Percentiles rank a stretch among this genome's conserved stretches.
Evolutionary conservation across 495 filamentous ascomycete species (phyloP).

Genomic region (Arthonia radiata): DNA sequence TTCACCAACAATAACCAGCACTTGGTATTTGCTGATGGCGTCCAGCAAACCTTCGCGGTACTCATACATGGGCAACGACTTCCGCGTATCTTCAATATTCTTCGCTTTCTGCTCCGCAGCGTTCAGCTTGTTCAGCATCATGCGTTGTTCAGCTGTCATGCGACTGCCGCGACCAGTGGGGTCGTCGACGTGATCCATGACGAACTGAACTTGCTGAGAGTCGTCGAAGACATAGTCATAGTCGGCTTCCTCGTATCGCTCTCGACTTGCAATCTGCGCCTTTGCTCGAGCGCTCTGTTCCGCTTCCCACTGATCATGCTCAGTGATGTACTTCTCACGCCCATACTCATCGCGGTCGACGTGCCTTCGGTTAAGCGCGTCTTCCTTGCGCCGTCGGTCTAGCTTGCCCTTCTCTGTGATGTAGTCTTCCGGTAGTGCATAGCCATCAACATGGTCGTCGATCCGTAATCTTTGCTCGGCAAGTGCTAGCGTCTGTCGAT

Average conservation of each 20-base stretch:
- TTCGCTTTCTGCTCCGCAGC: conserved; percentile 66
- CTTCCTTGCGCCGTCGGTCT: conserved; percentile 70
- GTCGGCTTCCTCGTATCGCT: conserved; percentile 59
- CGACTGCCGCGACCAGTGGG: conserved; percentile 40
- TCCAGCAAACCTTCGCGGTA: conserved; percentile 29
- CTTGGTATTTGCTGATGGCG: conserved; percentile 21
- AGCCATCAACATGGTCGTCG: conserved; percentile 82
- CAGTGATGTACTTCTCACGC: conserved; percentile 73
- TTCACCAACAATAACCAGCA: conserved; percentile 28
- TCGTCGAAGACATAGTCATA: conserved; percentile 93
- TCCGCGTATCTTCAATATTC: conserved; percentile 75
- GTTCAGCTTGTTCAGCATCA: conserved; percentile 54
- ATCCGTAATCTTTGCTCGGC: conserved; percentile 74
- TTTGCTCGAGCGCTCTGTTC: conserved; percentile 81
- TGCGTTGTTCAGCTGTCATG: conserved; percentile 52
- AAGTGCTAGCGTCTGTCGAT: conserved; percentile 61
- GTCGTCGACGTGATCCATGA: conserved; percentile 48
- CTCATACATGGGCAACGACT: conserved; percentile 71
- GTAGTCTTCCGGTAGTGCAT: conserved; percentile 83
- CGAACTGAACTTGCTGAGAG: conserved; percentile 65
- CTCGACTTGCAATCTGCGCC: conserved; percentile 51
- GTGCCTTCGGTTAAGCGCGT: conserved; percentile 73
- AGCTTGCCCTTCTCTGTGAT: conserved; percentile 84
- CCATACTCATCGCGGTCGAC: conserved; percentile 73
- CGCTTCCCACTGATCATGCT: conserved; percentile 87